Evolutionary conservation across 2,329 filamentous ascomycete genomes (phyloP).

Genomic region (Karstenula rhodostoma): DNA sequence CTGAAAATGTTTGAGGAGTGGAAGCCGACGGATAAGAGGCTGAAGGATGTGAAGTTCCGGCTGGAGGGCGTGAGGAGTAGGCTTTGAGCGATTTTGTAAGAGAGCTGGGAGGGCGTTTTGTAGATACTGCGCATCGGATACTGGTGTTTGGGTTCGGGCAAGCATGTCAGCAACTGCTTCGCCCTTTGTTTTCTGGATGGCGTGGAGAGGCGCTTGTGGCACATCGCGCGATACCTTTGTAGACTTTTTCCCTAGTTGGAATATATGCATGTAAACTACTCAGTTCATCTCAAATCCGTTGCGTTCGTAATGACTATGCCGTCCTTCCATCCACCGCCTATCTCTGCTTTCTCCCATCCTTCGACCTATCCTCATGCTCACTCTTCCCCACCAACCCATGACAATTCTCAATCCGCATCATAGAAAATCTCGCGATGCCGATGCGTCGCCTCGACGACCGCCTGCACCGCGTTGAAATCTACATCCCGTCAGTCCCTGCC

Average conservation of each 20-base stretch:
- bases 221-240: slow-evolving; percentile 5
- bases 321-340: neutral
- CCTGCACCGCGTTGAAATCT: slow-evolving; percentile 80
- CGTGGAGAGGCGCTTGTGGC: neutral
- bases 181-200: neutral
- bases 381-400: neutral
- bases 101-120: neutral
- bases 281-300: neutral
- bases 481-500: neutral
- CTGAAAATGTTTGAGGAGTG: slow-evolving; percentile 92
- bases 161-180: neutral
- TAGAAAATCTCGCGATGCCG: slow-evolving; percentile 83
- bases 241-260: neutral
- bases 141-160: neutral
- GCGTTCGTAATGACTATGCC: neutral
- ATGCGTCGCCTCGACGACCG: slow-evolving; percentile 87
- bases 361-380: neutral
- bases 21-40: slow-evolving; percentile 86
- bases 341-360: neutral
- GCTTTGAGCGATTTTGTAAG: slow-evolving; percentile 55
- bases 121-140: neutral
- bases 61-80: slow-evolving; percentile 91
- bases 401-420: slow-evolving; percentile 49
- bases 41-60: slow-evolving; percentile 96
- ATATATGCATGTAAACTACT: neutral